phyloP scores from a whole-genome alignment of 768 basidiomycete species.

The Mycena capillaripes region DNA sequence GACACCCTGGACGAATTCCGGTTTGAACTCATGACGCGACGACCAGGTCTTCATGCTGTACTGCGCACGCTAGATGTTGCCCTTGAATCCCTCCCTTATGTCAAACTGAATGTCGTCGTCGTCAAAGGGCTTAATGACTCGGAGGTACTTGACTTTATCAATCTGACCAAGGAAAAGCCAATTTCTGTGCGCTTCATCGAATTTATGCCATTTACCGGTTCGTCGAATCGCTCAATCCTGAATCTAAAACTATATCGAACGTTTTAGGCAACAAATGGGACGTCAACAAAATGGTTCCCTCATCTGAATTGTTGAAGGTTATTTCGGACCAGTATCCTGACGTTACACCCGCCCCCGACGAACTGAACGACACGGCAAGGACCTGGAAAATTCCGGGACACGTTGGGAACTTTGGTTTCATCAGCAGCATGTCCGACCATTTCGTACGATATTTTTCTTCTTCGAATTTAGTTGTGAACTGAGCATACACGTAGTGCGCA shows the following conservation, averaged over 20 bases:
- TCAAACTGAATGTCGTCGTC: constrained; percentile 90
- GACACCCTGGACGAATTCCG: constrained; percentile 91
- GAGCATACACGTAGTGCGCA: constrained; percentile 58
- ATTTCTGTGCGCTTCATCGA: constrained; percentile 91
- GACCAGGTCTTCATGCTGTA: constrained; percentile 83
- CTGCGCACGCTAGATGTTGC: constrained; percentile 76
- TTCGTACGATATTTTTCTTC: constrained; percentile 53
- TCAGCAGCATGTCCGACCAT: constrained; percentile 95
- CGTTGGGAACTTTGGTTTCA: constrained; percentile 84
- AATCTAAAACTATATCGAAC: constrained; percentile 17
- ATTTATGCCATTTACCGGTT: constrained; percentile 95
- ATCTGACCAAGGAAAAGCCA: constrained; percentile 73
- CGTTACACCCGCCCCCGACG: constrained; percentile 72
- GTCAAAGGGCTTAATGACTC: constrained; percentile 85
- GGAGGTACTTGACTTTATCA: constrained; percentile 86
- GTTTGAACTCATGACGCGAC: constrained; percentile 89
- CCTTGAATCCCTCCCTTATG: constrained; percentile 63
- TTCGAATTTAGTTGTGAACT: background rate
- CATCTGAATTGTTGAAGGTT: constrained; percentile 68
- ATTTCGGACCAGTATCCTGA: constrained; percentile 64
- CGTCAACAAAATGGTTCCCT: constrained; percentile 85
- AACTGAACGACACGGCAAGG: constrained; percentile 85
- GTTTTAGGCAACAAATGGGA: constrained; percentile 87
- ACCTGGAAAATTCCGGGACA: constrained; percentile 83
- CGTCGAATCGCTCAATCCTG: constrained; percentile 28